These are phyloP conservation scores for Geranium incanum DNA, from an alignment of 441 rosid species.

Conservation along the genomic window DNA sequence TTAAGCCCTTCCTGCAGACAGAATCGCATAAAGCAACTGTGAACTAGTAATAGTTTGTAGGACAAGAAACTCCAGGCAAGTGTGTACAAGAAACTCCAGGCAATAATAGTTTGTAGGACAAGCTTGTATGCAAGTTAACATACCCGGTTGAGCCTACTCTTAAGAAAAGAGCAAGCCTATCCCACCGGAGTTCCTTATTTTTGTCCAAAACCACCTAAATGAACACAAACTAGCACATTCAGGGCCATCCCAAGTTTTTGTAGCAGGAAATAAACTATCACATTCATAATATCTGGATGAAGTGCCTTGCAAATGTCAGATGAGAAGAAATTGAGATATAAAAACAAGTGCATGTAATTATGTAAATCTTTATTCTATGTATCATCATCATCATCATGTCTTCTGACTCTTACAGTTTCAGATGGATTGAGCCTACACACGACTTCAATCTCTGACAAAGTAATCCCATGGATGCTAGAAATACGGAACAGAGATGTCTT, in stretches of 20 bases:
- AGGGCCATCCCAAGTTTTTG: conserved; percentile 11
- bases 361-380: too few relatives aligned
- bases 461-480: too few relatives aligned
- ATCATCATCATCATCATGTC: too few relatives aligned
- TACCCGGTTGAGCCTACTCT: conserved; percentile 64
- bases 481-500: too few relatives aligned
- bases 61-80: not conserved
- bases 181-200: conserved; percentile 85
- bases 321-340: not conserved
- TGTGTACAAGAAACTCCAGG: not conserved
- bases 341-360: not conserved
- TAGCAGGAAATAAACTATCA: conserved; percentile 7
- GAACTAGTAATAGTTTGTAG: conserved; percentile 6
- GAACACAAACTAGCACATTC: conserved; percentile 10
- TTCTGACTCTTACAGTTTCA: too few relatives aligned
- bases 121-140: not conserved
- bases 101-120: conserved; percentile 4
- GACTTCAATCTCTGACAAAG: too few relatives aligned
- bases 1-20: conserved; percentile 50
- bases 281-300: not conserved
- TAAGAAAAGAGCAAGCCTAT: conserved; percentile 65
- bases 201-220: conserved; percentile 64
- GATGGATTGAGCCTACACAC: too few relatives aligned
- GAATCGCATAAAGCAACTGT: conserved; percentile 13
- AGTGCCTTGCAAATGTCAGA: not conserved